Evolutionary conservation across 129 eudicot genomes (phyloP).

Genomic region (Flaveria brownii): DNA sequence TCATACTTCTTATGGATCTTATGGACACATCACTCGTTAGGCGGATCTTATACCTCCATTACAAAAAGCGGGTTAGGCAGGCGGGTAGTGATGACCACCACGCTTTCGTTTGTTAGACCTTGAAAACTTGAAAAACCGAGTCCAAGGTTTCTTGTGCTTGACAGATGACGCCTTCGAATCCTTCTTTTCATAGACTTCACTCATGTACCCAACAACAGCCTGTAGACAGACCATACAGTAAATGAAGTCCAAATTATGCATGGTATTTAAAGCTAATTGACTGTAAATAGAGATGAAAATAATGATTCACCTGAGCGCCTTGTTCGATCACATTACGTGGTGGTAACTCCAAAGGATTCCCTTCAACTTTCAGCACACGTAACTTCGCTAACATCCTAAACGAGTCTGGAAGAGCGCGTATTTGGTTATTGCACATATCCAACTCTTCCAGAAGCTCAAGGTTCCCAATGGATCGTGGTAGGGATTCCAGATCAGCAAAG

Average conservation of each 20-base stretch:
- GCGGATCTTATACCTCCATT: neutral
- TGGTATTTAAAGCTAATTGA: neutral
- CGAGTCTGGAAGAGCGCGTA: slow-evolving; percentile 73
- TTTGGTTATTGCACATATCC: slow-evolving; percentile 82
- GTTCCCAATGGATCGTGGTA: slow-evolving; percentile 94
- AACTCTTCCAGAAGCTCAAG: slow-evolving; percentile 83
- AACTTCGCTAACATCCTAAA: slow-evolving; percentile 63
- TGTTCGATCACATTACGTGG: slow-evolving; percentile 51
- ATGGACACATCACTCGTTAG: neutral
- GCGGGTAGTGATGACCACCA: slow-evolving; percentile 41
- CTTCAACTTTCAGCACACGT: slow-evolving; percentile 65
- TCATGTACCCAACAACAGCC: slow-evolving; percentile 86
- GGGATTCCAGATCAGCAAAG: slow-evolving; percentile 68
- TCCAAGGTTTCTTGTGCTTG: slow-evolving; percentile 82
- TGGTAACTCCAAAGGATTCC: slow-evolving; percentile 83
- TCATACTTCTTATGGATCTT: neutral
- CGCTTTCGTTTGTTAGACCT: slow-evolving; percentile 63
- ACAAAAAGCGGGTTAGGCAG: slow-evolving; percentile 10
- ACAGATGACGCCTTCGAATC: slow-evolving; percentile 56
- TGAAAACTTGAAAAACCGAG: slow-evolving; percentile 49
- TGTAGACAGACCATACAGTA: slow-evolving; percentile 17
- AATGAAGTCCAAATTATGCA: neutral
- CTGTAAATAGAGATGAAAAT: neutral
- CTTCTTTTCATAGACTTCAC: slow-evolving; percentile 59
- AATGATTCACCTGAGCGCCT: slow-evolving; percentile 66